Evolutionary conservation across 257 asterid genomes (phyloP), one percentile per base, ranked within the genome.

Genomic region (Plantago major): DNA sequence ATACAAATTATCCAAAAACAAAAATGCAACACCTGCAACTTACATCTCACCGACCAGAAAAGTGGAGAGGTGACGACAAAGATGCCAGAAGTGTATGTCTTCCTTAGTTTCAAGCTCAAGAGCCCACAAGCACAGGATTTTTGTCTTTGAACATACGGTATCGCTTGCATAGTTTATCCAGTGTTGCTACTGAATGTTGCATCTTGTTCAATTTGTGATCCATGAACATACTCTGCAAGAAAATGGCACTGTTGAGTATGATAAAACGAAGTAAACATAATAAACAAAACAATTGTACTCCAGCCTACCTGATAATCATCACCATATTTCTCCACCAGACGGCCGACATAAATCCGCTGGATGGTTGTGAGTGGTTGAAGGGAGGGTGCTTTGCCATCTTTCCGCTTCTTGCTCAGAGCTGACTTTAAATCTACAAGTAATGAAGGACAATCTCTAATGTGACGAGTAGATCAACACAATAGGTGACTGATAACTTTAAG

Each of bases 141-240:
- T 71, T 79, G 40, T 80, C 82, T 73, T 76, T 76, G 79, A 48
- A 78, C 67, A 65, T 66, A 45, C 80, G 82, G 74, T 89, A 89
- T 55, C 99, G 76, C 72, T 79, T 74, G 91, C 96, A 86, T 18
- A 92, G 82, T 64, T 83, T 92, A 82, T 84, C 86, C 37, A 92
- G 74, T 13, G 96, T 79, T 50, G 88, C 95, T 17, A 89, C 48
- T 0, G 99, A 89, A 61, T 92, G 97, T 70, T 92, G 97, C 97
- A 89, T 83, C 71, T 76, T 74, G 87, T 92, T 89, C 12, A 87
- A 74, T 66, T 83, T 89, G 55, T 68, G 83, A 81, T 92, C 99
- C 97, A 73, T 84, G 83, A 92, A 92, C 99, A 92, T 92, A 76
- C 86, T 55, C 99, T 92, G 94, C 74, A 71, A 38, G 37, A 58